Percentiles rank a stretch among this genome's conserved stretches.
Evolutionary conservation across 495 filamentous ascomycete genomes (phyloP).

Genomic region (Poronia punctata): DNA sequence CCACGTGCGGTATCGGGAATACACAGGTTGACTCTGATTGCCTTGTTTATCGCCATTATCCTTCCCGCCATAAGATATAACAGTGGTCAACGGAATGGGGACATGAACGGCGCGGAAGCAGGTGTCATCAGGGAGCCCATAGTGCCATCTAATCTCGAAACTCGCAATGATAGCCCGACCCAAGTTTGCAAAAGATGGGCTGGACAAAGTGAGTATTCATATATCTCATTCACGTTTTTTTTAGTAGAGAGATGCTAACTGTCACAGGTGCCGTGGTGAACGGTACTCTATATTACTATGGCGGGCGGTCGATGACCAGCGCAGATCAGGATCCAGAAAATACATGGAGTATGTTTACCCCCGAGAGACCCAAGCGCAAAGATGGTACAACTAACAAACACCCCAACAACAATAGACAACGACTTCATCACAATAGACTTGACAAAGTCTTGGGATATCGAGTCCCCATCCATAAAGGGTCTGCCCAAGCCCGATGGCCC

Average conservation of each 20-base stretch:
- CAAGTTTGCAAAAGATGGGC: slow-evolving; percentile 61
- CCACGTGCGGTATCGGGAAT: slow-evolving; percentile 31
- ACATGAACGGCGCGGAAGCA: slow-evolving; percentile 37
- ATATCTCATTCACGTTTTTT: neutral
- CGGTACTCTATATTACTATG: slow-evolving; percentile 70
- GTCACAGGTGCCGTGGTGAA: slow-evolving; percentile 50
- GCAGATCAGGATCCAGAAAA: slow-evolving; percentile 46
- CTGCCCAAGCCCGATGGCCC: slow-evolving; percentile 61
- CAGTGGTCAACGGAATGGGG: slow-evolving; percentile 26
- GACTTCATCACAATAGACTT: slow-evolving; percentile 61
- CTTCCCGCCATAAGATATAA: slow-evolving; percentile 40
- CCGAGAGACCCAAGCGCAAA: no score
- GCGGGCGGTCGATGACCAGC: slow-evolving; percentile 51
- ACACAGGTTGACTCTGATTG: slow-evolving; percentile 39
- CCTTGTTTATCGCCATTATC: slow-evolving; percentile 47
- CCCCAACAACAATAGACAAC: slow-evolving; percentile 58
- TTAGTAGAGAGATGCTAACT: slow-evolving; percentile 8
- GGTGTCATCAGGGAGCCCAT: slow-evolving; percentile 31
- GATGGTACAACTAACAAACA: slow-evolving; percentile 15
- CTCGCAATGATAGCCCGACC: slow-evolving; percentile 40
- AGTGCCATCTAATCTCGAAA: slow-evolving; percentile 22
- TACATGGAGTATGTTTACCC: slow-evolving; percentile 60
- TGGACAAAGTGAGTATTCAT: slow-evolving; percentile 52
- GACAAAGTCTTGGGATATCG: slow-evolving; percentile 59
- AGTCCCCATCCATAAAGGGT: slow-evolving; percentile 50